Percentiles rank a stretch among this genome's conserved stretches.
These are phyloP conservation scores for Wickerhamiella kazuoi DNA, from an alignment of 805 yeast genomes.

Conservation along the genomic window DNA sequence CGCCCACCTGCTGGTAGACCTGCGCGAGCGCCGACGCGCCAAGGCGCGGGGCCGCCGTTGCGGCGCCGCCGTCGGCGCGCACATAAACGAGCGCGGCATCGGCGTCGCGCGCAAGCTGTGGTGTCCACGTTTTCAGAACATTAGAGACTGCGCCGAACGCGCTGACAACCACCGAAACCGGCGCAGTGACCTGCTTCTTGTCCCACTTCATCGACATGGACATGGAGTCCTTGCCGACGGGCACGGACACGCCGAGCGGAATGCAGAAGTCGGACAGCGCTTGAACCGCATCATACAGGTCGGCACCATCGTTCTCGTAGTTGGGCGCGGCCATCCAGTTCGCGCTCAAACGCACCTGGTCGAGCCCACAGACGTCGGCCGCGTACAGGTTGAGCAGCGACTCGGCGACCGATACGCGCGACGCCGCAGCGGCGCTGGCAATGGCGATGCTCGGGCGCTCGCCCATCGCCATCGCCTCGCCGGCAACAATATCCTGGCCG, in stretches of 20 bases:
- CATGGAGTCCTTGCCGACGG: constrained; percentile 98
- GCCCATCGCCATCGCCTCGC: constrained; percentile 97
- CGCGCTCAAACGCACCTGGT: constrained; percentile 73
- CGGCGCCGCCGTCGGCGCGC: constrained; percentile 27
- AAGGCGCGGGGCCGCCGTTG: constrained; percentile 31
- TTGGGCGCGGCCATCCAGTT: constrained; percentile 99
- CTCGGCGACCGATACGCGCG: constrained; percentile 92
- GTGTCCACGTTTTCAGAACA: constrained; percentile 91
- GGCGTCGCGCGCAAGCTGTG: constrained; percentile 42
- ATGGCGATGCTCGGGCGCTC: constrained; percentile 86
- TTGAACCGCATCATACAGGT: constrained; percentile 88
- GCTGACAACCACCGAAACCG: constrained; percentile 75
- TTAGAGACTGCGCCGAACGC: constrained; percentile 78
- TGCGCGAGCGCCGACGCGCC: constrained; percentile 96
- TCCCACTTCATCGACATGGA: constrained; percentile 98
- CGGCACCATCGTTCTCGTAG: constrained; percentile 88
- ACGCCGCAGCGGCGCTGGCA: constrained; percentile 76
- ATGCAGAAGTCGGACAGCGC: constrained; percentile 96
- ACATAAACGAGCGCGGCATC: constrained; percentile 67
- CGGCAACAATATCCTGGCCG: constrained; percentile 63
- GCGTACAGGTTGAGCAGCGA: constrained; percentile 75
- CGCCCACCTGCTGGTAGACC: constrained; percentile 76
- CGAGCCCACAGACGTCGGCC: constrained; percentile 64
- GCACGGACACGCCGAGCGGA: constrained; percentile 74
- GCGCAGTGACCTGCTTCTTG: constrained; percentile 78